Conservation (phyloP, 148 eudicot species). For the Rhododendron ovatum region DNA sequence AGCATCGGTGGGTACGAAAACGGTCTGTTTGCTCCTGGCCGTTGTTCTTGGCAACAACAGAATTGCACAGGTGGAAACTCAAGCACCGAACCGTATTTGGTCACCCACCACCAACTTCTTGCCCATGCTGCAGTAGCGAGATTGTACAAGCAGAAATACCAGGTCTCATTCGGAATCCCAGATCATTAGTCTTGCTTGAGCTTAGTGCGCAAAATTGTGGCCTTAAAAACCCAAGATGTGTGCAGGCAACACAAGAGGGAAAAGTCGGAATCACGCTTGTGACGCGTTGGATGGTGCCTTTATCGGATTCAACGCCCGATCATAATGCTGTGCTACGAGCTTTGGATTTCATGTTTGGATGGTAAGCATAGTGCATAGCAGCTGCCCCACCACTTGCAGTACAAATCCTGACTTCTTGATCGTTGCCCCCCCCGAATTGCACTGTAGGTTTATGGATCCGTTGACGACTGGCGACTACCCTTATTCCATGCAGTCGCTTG, state of each 20-base stretch:
- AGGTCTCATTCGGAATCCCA: too few species aligned
- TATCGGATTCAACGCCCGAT: not conserved
- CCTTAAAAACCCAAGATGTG: not conserved
- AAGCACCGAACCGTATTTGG: not conserved
- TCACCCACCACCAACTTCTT: not conserved
- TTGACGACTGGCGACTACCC: not conserved
- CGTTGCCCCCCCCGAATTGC: not conserved
- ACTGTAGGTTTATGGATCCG: not conserved
- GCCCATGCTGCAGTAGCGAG: not conserved
- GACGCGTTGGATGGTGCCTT: not conserved
- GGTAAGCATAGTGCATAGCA: not conserved
- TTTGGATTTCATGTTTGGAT: not conserved
- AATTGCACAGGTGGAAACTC: too few species aligned
- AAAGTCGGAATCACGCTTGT: not conserved
- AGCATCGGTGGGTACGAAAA: conserved; percentile 8
- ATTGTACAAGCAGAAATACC: too few species aligned
- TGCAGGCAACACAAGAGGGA: not conserved
- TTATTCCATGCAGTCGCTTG: conserved; percentile 11
- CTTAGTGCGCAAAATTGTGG: too few species aligned
- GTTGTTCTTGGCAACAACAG: too few species aligned
- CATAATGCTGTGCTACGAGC: not conserved
- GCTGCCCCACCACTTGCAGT: not conserved
- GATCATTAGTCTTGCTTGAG: too few species aligned
- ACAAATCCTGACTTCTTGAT: not conserved
- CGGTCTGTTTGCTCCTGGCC: conserved; percentile 7